phyloP scores from a whole-genome alignment of 768 basidiomycete species.

The Gelatoporia subvermispora region DNA sequence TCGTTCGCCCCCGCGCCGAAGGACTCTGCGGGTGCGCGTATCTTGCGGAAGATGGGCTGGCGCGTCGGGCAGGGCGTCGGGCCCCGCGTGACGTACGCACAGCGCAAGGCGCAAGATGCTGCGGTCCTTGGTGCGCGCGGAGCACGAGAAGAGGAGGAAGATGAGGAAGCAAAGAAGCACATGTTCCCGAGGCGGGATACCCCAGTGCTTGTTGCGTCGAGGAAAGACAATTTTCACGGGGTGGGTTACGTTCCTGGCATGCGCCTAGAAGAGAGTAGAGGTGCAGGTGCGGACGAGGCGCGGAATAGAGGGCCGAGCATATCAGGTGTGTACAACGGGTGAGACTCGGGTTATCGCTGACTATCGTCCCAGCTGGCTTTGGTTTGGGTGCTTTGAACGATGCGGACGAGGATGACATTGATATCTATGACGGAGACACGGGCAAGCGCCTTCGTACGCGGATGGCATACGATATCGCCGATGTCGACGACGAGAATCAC shows the following conservation, averaged over 20 bases:
- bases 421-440: slow-evolving; percentile 61
- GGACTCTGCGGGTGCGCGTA: slow-evolving; percentile 77
- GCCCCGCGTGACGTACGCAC: slow-evolving; percentile 74
- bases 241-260: slow-evolving; percentile 73
- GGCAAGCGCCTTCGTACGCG: slow-evolving; percentile 36
- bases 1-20: slow-evolving; percentile 70
- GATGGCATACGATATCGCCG: slow-evolving; percentile 61
- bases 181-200: slow-evolving; percentile 82
- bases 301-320: slow-evolving; percentile 44
- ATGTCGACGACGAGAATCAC: slow-evolving; percentile 60
- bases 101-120: slow-evolving; percentile 70
- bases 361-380: slow-evolving; percentile 58
- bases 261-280: slow-evolving; percentile 56
- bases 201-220: slow-evolving; percentile 50
- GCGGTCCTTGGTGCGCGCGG: slow-evolving; percentile 35
- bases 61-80: slow-evolving; percentile 89
- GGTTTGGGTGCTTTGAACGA: slow-evolving; percentile 89
- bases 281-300: slow-evolving; percentile 22
- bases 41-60: slow-evolving; percentile 97
- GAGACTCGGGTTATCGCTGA: too few species aligned
- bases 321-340: slow-evolving; percentile 55
- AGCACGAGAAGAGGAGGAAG: slow-evolving; percentile 63
- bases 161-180: slow-evolving; percentile 84
- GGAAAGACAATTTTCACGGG: slow-evolving; percentile 78
- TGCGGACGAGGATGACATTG: slow-evolving; percentile 89